A percentile compares a stretch with the other conserved stretches of the same genome.
Evolutionary conservation across 768 basidiomycete species (phyloP).

Genomic region (Udeniomyces megalosporus): DNA sequence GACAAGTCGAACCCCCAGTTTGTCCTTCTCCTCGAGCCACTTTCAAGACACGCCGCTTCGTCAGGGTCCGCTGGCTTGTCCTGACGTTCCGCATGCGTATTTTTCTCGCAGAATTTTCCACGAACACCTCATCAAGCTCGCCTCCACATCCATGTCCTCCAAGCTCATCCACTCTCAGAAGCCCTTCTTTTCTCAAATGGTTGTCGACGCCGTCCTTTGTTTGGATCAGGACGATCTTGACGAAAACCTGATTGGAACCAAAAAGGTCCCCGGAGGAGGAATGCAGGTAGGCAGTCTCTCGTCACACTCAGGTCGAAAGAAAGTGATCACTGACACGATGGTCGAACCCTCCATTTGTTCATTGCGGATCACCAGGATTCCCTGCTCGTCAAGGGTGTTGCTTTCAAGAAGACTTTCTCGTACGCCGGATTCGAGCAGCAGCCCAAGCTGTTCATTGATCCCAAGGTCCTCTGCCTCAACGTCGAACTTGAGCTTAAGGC

Average conservation of each 20-base stretch:
- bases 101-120: slow-evolving; percentile 58
- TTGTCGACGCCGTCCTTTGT: slow-evolving; percentile 86
- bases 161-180: slow-evolving; percentile 98
- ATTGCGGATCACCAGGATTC: slow-evolving; percentile 59
- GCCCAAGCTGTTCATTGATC: slow-evolving; percentile 76
- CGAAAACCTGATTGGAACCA: slow-evolving; percentile 78
- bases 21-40: slow-evolving; percentile 21
- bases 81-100: not conserved
- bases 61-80: not conserved
- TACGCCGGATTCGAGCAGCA: slow-evolving; percentile 99
- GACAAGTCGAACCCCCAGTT: slow-evolving; percentile 83
- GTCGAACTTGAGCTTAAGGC: slow-evolving; percentile 98
- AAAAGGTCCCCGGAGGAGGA: slow-evolving; percentile 93
- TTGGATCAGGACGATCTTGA: slow-evolving; percentile 87
- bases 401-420: slow-evolving; percentile 99
- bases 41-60: not conserved
- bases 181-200: slow-evolving; percentile 98
- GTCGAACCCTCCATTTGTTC: not conserved
- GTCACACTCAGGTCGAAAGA: too few relatives aligned
- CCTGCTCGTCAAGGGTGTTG: slow-evolving; percentile 68
- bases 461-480: slow-evolving; percentile 83
- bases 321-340: not conserved
- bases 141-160: slow-evolving; percentile 98
- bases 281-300: slow-evolving; percentile 69
- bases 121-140: slow-evolving; percentile 85